These are phyloP conservation scores for Shiraia bambusicola DNA, from an alignment of 2,329 filamentous ascomycete genomes.

Conservation along the genomic window DNA sequence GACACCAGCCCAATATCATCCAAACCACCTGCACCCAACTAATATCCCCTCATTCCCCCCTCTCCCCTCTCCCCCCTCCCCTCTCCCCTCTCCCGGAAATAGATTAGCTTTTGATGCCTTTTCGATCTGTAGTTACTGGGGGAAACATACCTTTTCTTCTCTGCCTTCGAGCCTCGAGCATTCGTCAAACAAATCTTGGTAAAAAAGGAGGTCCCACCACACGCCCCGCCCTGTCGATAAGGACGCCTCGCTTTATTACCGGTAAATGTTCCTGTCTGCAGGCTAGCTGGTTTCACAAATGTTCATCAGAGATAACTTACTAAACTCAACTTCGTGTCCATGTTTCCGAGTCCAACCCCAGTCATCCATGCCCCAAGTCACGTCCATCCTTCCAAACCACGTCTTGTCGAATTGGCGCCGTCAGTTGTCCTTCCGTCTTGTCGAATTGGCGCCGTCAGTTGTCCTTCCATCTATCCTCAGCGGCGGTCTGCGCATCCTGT, in stretches of 20 bases:
- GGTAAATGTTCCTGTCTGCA: neutral
- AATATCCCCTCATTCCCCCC: too few relatives aligned
- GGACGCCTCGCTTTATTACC: slow-evolving; percentile 14
- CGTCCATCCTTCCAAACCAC: too few relatives aligned
- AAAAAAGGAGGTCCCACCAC: slow-evolving; percentile 14
- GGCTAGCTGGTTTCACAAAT: neutral
- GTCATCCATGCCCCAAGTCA: too few relatives aligned
- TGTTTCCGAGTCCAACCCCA: too few relatives aligned
- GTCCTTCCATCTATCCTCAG: neutral
- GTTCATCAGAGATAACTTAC: neutral
- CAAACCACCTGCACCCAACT: too few relatives aligned
- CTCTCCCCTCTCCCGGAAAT: too few relatives aligned
- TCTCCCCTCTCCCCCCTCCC: too few relatives aligned
- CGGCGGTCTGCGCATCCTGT: neutral
- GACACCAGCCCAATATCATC: too few relatives aligned
- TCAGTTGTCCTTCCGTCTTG: neutral
- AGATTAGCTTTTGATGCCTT: too few relatives aligned
- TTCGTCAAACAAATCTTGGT: neutral
- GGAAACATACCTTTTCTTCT: neutral
- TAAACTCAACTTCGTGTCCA: neutral
- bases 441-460: neutral
- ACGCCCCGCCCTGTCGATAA: slow-evolving; percentile 17
- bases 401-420: too few relatives aligned
- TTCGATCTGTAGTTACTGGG: too few relatives aligned
- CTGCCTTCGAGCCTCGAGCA: neutral